phyloP scores from a whole-genome alignment of 116 monocot species.

The Dioscorea cayenensis region DNA sequence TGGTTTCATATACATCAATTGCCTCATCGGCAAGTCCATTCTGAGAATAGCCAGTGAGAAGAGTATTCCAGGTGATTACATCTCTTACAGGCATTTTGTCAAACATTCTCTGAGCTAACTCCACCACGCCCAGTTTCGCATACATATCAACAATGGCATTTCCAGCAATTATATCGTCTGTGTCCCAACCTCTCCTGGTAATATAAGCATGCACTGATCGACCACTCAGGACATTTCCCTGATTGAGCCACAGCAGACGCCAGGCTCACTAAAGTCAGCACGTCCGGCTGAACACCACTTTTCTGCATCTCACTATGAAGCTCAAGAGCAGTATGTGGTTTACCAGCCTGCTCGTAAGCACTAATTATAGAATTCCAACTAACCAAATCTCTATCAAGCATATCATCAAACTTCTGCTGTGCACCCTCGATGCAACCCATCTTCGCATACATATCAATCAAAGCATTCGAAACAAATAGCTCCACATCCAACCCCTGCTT shows the following conservation, averaged over 20 bases:
- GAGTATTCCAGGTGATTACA: slow-evolving; percentile 74
- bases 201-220: slow-evolving; percentile 43
- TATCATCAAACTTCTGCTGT: slow-evolving; percentile 34
- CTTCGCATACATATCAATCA: slow-evolving; percentile 76
- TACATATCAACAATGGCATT: slow-evolving; percentile 82
- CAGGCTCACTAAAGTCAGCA: slow-evolving; percentile 52
- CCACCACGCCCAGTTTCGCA: slow-evolving; percentile 38
- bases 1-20: slow-evolving; percentile 40
- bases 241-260: slow-evolving; percentile 48
- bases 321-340: slow-evolving; percentile 19
- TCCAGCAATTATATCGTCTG: slow-evolving; percentile 32
- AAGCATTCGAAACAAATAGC: slow-evolving; percentile 54
- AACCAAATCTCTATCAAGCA: slow-evolving; percentile 50
- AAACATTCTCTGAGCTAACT: slow-evolving; percentile 33
- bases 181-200: slow-evolving; percentile 53
- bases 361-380: slow-evolving; percentile 77
- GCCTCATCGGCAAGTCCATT: slow-evolving; percentile 76
- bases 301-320: slow-evolving; percentile 39
- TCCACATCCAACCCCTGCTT: slow-evolving; percentile 50
- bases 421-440: slow-evolving; percentile 26
- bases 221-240: slow-evolving; percentile 29
- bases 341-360: slow-evolving; percentile 33
- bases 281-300: slow-evolving; percentile 34
- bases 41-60: slow-evolving; percentile 70
- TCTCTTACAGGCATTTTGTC: slow-evolving; percentile 43